These are phyloP conservation scores for Capsicum baccatum DNA, from an alignment of 257 asterid species.

Conservation along the genomic window DNA sequence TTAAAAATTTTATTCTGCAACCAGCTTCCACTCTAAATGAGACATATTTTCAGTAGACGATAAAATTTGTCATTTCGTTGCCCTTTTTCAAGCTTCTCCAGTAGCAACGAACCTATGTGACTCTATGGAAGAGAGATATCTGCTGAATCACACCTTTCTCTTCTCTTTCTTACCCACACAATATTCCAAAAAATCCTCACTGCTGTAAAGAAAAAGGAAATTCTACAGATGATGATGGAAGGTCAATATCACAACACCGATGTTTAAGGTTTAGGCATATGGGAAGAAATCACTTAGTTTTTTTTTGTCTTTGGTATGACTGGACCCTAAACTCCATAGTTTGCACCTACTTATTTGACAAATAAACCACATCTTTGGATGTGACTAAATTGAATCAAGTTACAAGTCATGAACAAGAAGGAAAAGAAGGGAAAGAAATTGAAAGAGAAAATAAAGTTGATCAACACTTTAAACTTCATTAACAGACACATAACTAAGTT, in stretches of 20 bases:
- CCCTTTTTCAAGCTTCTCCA: not conserved
- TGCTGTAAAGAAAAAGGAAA: not conserved
- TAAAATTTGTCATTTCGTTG: too few species aligned
- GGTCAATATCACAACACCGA: not conserved
- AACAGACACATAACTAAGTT: not conserved
- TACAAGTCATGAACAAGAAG: not conserved
- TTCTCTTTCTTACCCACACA: not conserved
- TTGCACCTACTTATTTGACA: not conserved
- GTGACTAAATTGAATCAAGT: conserved; percentile 17
- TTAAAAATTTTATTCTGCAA: not conserved
- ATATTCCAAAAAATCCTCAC: not conserved
- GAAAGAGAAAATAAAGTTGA: not conserved
- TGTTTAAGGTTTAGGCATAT: not conserved
- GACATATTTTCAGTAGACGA: not conserved
- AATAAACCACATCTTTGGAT: not conserved
- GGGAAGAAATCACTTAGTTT: not conserved
- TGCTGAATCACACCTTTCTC: not conserved
- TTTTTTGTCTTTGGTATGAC: not conserved
- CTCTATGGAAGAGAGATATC: conserved; percentile 10
- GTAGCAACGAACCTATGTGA: not conserved
- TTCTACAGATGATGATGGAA: not conserved
- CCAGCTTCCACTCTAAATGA: not conserved
- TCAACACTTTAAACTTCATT: not conserved
- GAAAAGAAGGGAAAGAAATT: not conserved
- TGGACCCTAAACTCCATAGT: not conserved